A percentile compares a stretch with the other conserved stretches of the same genome.
phyloP scores from a whole-genome alignment of 768 basidiomycete genomes.

The Leccinum imitatum region DNA sequence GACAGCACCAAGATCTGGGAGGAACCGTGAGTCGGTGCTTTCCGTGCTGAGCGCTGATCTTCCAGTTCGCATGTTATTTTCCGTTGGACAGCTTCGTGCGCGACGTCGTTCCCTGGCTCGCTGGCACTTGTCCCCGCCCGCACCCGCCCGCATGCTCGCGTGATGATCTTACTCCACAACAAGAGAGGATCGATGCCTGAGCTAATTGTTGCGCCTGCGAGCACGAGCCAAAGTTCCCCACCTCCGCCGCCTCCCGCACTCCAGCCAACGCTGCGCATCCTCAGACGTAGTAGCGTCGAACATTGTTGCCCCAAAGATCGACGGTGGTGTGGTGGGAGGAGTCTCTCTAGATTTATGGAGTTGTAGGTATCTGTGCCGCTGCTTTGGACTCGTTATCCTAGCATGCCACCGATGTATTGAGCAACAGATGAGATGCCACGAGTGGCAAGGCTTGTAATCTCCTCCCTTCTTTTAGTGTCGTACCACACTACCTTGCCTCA shows the following conservation, averaged over 20 bases:
- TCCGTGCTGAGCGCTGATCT: slow-evolving; percentile 17
- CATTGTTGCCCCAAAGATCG: too few relatives aligned
- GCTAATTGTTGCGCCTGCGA: slow-evolving; percentile 46
- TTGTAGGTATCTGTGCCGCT: too few relatives aligned
- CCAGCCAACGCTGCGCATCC: slow-evolving; percentile 63
- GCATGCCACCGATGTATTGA: too few relatives aligned
- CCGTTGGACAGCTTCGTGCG: neutral
- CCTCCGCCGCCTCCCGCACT: slow-evolving; percentile 54
- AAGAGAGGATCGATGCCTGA: slow-evolving; percentile 64
- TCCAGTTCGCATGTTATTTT: slow-evolving; percentile 5
- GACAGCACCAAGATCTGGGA: slow-evolving; percentile 50
- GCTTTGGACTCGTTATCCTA: too few relatives aligned
- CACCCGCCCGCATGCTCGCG: neutral
- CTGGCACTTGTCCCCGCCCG: neutral
- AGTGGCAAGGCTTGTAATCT: too few relatives aligned
- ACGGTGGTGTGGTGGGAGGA: too few relatives aligned
- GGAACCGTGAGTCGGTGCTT: slow-evolving; percentile 54
- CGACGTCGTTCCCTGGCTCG: neutral
- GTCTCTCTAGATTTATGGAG: too few relatives aligned
- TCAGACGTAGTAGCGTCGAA: slow-evolving; percentile 47
- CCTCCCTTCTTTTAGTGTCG: too few relatives aligned
- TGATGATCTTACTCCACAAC: slow-evolving; percentile 44
- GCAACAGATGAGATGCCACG: too few relatives aligned
- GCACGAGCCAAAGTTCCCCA: slow-evolving; percentile 37
- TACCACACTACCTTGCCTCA: too few relatives aligned